A percentile compares a stretch with the other conserved stretches of the same genome.
Conservation (phyloP, 345 rosid species). For the Citrus australasica region DNA sequence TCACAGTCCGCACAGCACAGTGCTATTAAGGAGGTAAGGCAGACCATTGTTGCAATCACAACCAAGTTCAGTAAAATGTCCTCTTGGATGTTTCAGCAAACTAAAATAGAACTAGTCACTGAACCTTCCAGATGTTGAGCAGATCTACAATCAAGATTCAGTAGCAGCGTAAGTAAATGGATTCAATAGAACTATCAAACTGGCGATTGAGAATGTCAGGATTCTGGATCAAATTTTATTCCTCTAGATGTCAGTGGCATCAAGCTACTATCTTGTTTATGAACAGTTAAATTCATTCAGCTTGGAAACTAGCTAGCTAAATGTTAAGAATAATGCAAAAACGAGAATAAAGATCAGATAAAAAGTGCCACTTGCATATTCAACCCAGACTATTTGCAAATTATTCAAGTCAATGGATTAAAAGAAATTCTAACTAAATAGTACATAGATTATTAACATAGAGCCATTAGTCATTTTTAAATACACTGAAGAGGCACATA, state of each 20-base stretch:
- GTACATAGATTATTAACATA: too few relatives aligned
- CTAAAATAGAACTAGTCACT: conserved; percentile 9
- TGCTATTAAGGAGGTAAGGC: conserved; percentile 52
- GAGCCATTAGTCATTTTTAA: too few relatives aligned
- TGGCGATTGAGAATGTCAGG: too few relatives aligned
- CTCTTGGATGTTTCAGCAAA: conserved; percentile 4
- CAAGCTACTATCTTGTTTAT: conserved; percentile 28
- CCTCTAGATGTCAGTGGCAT: conserved; percentile 31
- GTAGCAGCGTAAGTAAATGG: conserved; percentile 40
- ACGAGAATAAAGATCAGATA: background rate
- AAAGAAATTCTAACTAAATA: too few relatives aligned
- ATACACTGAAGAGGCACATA: too few relatives aligned
- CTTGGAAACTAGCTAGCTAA: background rate
- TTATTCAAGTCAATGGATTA: too few relatives aligned
- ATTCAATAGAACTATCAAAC: background rate
- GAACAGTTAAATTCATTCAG: conserved; percentile 15
- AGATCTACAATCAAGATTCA: conserved; percentile 50
- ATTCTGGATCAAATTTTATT: too few relatives aligned
- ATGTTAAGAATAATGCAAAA: background rate
- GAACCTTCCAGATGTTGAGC: conserved; percentile 59
- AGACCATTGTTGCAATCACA: conserved; percentile 60
- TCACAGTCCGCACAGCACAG: conserved; percentile 27
- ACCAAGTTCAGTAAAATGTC: conserved; percentile 11
- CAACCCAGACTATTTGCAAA: background rate
- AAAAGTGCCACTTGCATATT: background rate